A percentile compares a stretch with the other conserved stretches of the same genome.
Evolutionary conservation across 305 asterid species (phyloP).

Genomic region (Stenogyne calaminthoides): DNA sequence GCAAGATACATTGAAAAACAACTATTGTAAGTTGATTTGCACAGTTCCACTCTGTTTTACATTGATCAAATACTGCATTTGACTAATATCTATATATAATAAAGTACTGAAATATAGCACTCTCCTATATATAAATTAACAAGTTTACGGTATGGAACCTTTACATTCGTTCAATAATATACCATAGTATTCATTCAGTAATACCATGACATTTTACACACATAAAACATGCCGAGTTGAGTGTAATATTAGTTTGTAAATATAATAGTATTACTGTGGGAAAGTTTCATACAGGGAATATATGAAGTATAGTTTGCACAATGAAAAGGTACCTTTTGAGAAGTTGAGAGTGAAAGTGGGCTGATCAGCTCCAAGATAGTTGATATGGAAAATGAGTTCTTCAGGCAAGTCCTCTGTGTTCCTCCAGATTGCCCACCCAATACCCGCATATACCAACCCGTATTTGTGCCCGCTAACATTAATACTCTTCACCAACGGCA

Average conservation of each 20-base stretch:
- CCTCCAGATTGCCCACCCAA: slow-evolving; percentile 64
- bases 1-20: slow-evolving; percentile 8
- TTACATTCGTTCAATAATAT: no score
- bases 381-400: slow-evolving; percentile 56
- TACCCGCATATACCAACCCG: slow-evolving; percentile 60
- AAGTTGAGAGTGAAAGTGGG: slow-evolving; percentile 67
- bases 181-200: no score
- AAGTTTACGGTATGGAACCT: no score
- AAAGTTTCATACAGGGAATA: no score
- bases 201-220: no score
- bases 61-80: no score
- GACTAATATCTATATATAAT: no score
- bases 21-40: background rate
- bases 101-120: no score
- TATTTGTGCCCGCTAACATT: slow-evolving; percentile 59
- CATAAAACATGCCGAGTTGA: no score
- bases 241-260: no score
- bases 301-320: background rate
- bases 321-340: slow-evolving; percentile 46
- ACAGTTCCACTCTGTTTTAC: background rate
- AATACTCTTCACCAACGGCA: slow-evolving; percentile 56
- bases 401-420: slow-evolving; percentile 52
- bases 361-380: slow-evolving; percentile 64
- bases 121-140: no score
- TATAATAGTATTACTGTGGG: no score